These are phyloP conservation scores for Lyophyllum shimeji DNA, from an alignment of 768 basidiomycete species.

Conservation along the genomic window DNA sequence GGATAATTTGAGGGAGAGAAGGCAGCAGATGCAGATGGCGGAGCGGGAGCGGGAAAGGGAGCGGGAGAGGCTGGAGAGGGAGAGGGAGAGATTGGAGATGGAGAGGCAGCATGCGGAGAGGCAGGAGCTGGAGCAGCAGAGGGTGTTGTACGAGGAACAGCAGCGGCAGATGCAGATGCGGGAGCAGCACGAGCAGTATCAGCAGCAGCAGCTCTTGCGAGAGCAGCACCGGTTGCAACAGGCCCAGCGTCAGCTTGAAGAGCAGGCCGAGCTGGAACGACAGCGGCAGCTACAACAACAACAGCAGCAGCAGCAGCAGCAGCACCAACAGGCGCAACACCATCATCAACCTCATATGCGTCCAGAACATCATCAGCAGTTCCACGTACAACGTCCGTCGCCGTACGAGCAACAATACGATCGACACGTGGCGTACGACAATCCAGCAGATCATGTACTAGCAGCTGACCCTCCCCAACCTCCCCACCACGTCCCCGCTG, in stretches of 20 bases:
- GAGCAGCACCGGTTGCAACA: slow-evolving; percentile 19
- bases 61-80: slow-evolving; percentile 22
- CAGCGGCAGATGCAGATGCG: slow-evolving; percentile 22
- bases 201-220: slow-evolving; percentile 18
- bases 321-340: slow-evolving; percentile 16
- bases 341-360: neutral
- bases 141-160: slow-evolving; percentile 12
- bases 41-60: slow-evolving; percentile 24
- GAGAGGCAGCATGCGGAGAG: slow-evolving; percentile 21
- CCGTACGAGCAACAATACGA: slow-evolving; percentile 14
- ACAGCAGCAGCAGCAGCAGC: slow-evolving; percentile 13
- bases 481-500: neutral
- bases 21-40: slow-evolving; percentile 16
- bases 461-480: neutral
- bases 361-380: neutral
- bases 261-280: slow-evolving; percentile 11
- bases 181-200: slow-evolving; percentile 20
- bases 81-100: slow-evolving; percentile 16
- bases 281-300: slow-evolving; percentile 22
- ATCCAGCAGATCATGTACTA: neutral
- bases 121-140: slow-evolving; percentile 4
- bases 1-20: neutral
- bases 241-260: slow-evolving; percentile 18
- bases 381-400: slow-evolving; percentile 8
- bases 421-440: neutral